Percentiles rank a stretch among this genome's conserved stretches.
Evolutionary conservation across 1,284 basidiomycete species (phyloP).

Genomic region (Veloboletus limbatus): DNA sequence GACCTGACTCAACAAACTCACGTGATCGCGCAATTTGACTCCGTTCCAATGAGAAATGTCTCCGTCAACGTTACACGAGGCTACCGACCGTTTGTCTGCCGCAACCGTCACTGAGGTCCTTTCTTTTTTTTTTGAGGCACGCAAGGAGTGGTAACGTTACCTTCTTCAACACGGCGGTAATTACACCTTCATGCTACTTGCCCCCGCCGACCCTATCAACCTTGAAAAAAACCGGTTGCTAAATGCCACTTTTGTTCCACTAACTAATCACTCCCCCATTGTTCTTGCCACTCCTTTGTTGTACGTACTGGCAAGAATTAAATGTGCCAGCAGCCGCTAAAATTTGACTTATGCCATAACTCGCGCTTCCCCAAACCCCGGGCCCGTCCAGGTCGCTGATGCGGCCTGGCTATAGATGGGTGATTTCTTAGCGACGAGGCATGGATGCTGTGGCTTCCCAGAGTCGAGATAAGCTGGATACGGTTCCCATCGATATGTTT

Average conservation of each 20-base stretch:
- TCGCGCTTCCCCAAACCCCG: too few species aligned
- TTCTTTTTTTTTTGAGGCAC: neutral
- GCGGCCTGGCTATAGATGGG: too few species aligned
- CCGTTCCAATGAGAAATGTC: slow-evolving; percentile 18
- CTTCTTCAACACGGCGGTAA: slow-evolving; percentile 1
- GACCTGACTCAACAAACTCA: slow-evolving; percentile 40
- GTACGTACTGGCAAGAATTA: slow-evolving; percentile 4
- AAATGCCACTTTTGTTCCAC: slow-evolving; percentile 22
- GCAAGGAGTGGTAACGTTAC: too few species aligned
- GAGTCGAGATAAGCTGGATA: too few species aligned
- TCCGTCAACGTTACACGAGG: slow-evolving; percentile 35
- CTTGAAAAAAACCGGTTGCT: neutral
- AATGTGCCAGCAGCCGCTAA: too few species aligned
- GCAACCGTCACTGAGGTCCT: neutral
- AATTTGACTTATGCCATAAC: too few species aligned
- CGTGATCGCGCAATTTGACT: slow-evolving; percentile 33
- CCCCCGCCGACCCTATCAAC: slow-evolving; percentile 8
- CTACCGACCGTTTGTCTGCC: slow-evolving; percentile 19
- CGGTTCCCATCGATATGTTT: too few species aligned
- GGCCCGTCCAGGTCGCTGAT: too few species aligned
- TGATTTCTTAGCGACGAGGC: too few species aligned
- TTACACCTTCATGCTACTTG: slow-evolving; percentile 10
- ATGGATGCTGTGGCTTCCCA: too few species aligned
- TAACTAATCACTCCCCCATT: slow-evolving; percentile 17
- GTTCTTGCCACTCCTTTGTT: slow-evolving; percentile 17